Conservation (phyloP, 2,329 filamentous ascomycete species). For the Phialocephala sp. region DNA sequence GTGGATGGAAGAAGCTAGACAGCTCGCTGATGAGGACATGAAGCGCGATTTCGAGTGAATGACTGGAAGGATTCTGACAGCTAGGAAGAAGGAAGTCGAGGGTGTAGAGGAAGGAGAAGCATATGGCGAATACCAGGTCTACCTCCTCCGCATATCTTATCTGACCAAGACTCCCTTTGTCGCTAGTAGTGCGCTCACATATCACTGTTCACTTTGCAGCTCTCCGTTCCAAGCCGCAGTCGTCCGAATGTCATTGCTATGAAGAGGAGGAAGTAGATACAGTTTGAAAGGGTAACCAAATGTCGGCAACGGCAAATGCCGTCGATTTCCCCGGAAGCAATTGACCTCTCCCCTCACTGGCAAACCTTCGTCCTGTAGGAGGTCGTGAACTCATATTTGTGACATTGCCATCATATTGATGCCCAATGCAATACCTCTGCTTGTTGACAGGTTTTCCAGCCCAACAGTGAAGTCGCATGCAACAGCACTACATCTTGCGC, state of each 20-base stretch:
- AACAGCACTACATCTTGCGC: not conserved
- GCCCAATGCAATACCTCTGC: not conserved
- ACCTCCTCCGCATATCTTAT: slow-evolving; percentile 34
- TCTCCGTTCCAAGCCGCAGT: slow-evolving; percentile 32
- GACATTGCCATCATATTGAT: not conserved
- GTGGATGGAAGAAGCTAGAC: slow-evolving; percentile 19
- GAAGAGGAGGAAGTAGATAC: slow-evolving; percentile 33
- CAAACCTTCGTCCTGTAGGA: slow-evolving; percentile 11
- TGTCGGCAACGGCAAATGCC: slow-evolving; percentile 32
- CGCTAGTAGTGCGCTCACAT: slow-evolving; percentile 33
- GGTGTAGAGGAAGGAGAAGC: slow-evolving; percentile 29
- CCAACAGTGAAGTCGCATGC: not conserved
- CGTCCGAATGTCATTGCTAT: slow-evolving; percentile 41
- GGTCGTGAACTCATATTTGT: slow-evolving; percentile 6
- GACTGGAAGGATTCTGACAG: slow-evolving; percentile 23
- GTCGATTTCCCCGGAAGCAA: slow-evolving; percentile 20
- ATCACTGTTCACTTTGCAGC: slow-evolving; percentile 37
- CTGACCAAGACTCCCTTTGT: slow-evolving; percentile 27
- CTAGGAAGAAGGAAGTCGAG: slow-evolving; percentile 23
- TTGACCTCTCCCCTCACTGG: slow-evolving; percentile 19
- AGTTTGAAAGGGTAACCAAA: slow-evolving; percentile 26
- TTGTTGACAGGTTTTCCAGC: not conserved
- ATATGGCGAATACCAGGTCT: slow-evolving; percentile 29
- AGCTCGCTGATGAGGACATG: slow-evolving; percentile 36
- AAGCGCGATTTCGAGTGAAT: slow-evolving; percentile 33